Evolutionary conservation across 768 basidiomycete genomes (phyloP), one percentile per base, ranked within the genome.

Genomic region (Tephrocybe sp.): DNA sequence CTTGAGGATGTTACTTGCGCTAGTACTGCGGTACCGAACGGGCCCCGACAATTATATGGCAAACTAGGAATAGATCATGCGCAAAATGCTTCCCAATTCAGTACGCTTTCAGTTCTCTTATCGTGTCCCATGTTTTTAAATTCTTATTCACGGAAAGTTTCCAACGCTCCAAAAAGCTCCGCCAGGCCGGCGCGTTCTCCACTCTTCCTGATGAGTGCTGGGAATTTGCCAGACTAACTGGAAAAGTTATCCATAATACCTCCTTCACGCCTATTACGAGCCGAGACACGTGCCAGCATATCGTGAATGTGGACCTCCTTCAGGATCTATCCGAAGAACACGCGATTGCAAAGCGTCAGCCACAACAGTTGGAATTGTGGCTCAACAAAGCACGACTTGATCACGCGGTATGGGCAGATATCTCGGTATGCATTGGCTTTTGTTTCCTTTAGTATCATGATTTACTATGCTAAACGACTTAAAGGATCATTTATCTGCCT

Each of bases 371-470:
- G 45, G 64, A 64, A 41, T 49, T 57, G 19, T 61, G 59, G 45
- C 68, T 72, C 27, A 53, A 59, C 3, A 61, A 61, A 54, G 61
- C 64, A 49, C 64, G 69, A 43, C 60, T 52, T 34, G 57, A 57
- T 18, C 57, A 68, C 23, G 64, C 69, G 24, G 25, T 55, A 31
- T 54, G 67, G 45, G 61, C 61, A 56, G 58, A 59, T 40, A 50
- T 45, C n/a, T 61, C 61, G 45, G 72, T 66, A 37, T 27, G 44
- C 47, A 33, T 31, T 16, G 13, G n/a, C 25, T 19, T 24, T 16
- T 15, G 33, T 15, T 38, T 12, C 23, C n/a, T 18, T 18, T 16
- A 15, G 7, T 23, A 23, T 27, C 16, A 39, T 48, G 29, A 21
- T 16, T 7, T 19, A 24, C 27, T 19, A 43, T 11, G 21, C 37